phyloP scores from a whole-genome alignment of 768 basidiomycete genomes.

The Auriscalpium vulgare region DNA sequence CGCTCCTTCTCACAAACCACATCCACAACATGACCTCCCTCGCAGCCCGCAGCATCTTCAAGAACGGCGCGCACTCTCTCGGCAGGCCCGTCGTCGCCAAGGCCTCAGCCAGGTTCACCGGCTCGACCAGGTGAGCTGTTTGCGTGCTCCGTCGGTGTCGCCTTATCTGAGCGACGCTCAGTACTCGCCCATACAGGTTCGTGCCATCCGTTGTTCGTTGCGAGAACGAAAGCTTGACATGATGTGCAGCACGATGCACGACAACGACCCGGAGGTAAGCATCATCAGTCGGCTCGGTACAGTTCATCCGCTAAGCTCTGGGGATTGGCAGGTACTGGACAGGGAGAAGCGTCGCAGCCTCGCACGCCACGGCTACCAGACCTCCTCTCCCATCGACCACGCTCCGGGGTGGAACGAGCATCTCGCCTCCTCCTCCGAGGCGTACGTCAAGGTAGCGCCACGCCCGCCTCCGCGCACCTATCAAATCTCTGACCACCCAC shows the following conservation, averaged over 20 bases:
- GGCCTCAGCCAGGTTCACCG: background rate
- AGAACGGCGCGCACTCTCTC: constrained; percentile 12
- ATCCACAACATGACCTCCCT: background rate
- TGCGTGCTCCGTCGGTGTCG: background rate
- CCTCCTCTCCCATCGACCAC: constrained; percentile 37
- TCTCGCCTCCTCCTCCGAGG: constrained; percentile 58
- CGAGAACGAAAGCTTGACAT: background rate
- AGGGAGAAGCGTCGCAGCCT: constrained; percentile 47
- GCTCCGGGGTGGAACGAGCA: constrained; percentile 71
- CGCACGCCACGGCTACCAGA: constrained; percentile 34
- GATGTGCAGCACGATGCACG: constrained; percentile 41
- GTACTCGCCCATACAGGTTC: constrained; percentile 8
- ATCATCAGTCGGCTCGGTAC: background rate
- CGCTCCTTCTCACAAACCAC: background rate
- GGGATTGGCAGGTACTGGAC: constrained; percentile 34
- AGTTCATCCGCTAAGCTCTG: background rate
- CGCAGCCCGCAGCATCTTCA: constrained; percentile 9
- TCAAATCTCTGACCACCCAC: background rate
- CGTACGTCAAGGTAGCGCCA: constrained; percentile 45
- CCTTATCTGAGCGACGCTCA: background rate
- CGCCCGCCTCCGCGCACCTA: background rate
- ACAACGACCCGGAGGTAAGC: constrained; percentile 47
- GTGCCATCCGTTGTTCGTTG: background rate
- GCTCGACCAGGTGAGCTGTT: background rate
- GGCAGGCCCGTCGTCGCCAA: constrained; percentile 4